Percentiles rank a stretch among this genome's conserved stretches.
Conservation (phyloP, 768 basidiomycete species). For the Serpula lacrymans region DNA sequence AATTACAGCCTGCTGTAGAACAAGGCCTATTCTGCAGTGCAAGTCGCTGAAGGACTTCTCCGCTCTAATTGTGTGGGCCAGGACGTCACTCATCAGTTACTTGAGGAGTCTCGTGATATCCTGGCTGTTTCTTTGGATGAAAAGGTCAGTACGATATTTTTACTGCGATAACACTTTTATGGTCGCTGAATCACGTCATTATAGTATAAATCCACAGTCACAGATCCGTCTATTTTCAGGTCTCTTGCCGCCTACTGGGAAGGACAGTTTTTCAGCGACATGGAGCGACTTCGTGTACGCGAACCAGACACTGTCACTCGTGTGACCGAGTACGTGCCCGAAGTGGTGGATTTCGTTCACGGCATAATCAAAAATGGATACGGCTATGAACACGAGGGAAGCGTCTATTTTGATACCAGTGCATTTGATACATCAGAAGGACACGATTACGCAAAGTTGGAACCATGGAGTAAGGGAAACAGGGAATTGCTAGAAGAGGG, state of each 20-base stretch:
- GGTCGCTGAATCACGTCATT: not conserved
- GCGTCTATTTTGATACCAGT: conserved; percentile 88
- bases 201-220: conserved; percentile 76
- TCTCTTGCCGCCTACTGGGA: conserved; percentile 88
- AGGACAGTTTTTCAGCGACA: conserved; percentile 84
- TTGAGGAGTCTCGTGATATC: conserved; percentile 76
- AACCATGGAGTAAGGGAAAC: conserved; percentile 96
- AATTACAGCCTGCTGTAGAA: conserved; percentile 33
- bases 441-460: conserved; percentile 91
- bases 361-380: conserved; percentile 84
- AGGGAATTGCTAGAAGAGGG: conserved; percentile 85
- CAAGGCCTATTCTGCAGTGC: conserved; percentile 52
- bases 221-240: conserved; percentile 83
- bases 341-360: conserved; percentile 88
- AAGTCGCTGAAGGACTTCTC: conserved; percentile 42
- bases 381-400: conserved; percentile 67
- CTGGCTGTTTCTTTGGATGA: conserved; percentile 70
- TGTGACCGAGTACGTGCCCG: conserved; percentile 95
- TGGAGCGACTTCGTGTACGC: conserved; percentile 82
- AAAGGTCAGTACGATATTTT: conserved; percentile 45
- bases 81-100: conserved; percentile 51
- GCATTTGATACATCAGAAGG: conserved; percentile 73
- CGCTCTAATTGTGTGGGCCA: conserved; percentile 36
- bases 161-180: not conserved
- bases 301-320: conserved; percentile 90